Conservation (phyloP, 352 stramenopile species). For the Globisporangium nagaii region DNA sequence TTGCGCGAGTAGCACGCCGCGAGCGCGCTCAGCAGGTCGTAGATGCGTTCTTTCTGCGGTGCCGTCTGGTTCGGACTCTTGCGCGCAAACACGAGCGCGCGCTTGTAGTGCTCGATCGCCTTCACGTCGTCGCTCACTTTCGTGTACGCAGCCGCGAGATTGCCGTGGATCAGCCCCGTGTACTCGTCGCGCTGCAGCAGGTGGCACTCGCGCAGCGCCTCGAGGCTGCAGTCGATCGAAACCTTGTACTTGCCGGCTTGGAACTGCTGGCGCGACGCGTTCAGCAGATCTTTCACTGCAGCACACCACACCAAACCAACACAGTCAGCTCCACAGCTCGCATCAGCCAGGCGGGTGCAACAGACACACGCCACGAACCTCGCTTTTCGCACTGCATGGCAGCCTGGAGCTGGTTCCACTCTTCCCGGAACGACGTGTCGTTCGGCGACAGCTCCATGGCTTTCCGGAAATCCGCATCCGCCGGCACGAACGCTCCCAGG, state of each 20-base stretch:
- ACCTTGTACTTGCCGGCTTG: constrained; percentile 47
- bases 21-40: constrained; percentile 51
- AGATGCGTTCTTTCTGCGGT: constrained; percentile 45
- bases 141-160: constrained; percentile 51
- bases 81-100: constrained; percentile 35
- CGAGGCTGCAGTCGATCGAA: constrained; percentile 38
- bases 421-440: constrained; percentile 39
- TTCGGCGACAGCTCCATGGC: constrained; percentile 46
- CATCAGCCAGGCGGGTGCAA: background rate
- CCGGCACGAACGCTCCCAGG: constrained; percentile 24
- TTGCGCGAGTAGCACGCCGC: constrained; percentile 48
- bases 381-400: constrained; percentile 37
- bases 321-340: background rate
- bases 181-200: constrained; percentile 53
- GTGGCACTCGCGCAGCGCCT: constrained; percentile 42
- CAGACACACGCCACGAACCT: constrained; percentile 7
- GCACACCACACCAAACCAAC: background rate
- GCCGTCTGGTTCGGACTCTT: constrained; percentile 22
- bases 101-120: constrained; percentile 58
- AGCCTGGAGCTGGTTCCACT: constrained; percentile 46
- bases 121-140: constrained; percentile 49
- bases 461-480: constrained; percentile 46
- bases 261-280: constrained; percentile 53
- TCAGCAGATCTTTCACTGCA: constrained; percentile 48
- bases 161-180: constrained; percentile 61